These are phyloP conservation scores for Botrytis elliptica DNA, from an alignment of 2,329 filamentous ascomycete species.

Conservation along the genomic window DNA sequence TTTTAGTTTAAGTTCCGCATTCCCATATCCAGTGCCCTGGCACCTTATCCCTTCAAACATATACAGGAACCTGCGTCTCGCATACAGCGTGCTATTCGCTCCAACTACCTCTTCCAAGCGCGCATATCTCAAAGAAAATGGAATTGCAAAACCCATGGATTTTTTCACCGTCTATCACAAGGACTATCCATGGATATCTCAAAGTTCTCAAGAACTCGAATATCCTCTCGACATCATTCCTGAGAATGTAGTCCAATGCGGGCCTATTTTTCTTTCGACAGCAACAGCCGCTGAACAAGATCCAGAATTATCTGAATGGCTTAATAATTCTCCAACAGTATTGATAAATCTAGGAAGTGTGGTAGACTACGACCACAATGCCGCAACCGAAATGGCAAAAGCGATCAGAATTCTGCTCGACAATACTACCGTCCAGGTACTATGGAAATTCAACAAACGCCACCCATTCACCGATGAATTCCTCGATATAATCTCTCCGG, in stretches of 20 bases:
- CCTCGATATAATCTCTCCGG: slow-evolving; percentile 18
- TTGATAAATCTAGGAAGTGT: slow-evolving; percentile 48
- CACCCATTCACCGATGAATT: slow-evolving; percentile 2
- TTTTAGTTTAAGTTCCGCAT: slow-evolving; percentile 39
- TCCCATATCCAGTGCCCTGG: slow-evolving; percentile 47
- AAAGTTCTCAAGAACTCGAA: slow-evolving; percentile 18
- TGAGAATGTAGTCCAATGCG: slow-evolving; percentile 44
- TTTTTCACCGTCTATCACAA: slow-evolving; percentile 12
- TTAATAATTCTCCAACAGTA: slow-evolving; percentile 43
- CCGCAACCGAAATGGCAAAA: slow-evolving; percentile 42
- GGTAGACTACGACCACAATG: slow-evolving; percentile 18
- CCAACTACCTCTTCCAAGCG: slow-evolving; percentile 25
- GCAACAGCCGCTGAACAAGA: slow-evolving; percentile 41
- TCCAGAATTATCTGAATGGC: slow-evolving; percentile 44
- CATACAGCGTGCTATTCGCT: slow-evolving; percentile 24
- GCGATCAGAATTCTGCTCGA: slow-evolving; percentile 42
- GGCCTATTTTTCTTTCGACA: slow-evolving; percentile 44
- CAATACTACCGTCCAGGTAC: slow-evolving; percentile 31
- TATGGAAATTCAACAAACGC: slow-evolving; percentile 39
- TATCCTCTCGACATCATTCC: slow-evolving; percentile 43
- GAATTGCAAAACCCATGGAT: slow-evolving; percentile 22
- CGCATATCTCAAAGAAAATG: slow-evolving; percentile 32
- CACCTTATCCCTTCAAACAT: slow-evolving; percentile 45
- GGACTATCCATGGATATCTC: slow-evolving; percentile 30
- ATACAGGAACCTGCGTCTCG: slow-evolving; percentile 38